Evolutionary conservation across 2,329 filamentous ascomycete genomes (phyloP), one percentile per base, ranked within the genome.

Genomic region (Pseudogymnoascus verrucosus): DNA sequence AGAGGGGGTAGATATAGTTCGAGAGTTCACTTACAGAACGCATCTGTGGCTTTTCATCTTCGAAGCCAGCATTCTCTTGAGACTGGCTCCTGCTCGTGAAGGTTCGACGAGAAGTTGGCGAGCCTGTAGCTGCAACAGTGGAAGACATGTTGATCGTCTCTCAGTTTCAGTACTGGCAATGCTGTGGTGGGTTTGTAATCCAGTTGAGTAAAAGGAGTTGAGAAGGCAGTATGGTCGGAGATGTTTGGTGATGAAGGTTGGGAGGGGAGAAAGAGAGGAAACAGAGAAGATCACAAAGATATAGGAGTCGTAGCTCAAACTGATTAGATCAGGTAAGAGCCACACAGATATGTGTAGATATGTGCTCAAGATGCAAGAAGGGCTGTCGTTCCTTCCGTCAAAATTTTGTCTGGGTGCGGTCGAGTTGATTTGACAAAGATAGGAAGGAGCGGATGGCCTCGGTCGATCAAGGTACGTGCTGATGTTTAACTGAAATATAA

Each of bases 81-180:
- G 75, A 73, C 60, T 72, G 65, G 47, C 69, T 74, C 69, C 74
- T 76, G 66, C 72, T 68, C 16, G 70, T 68, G 8, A 71, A 70
- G 28, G 71, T 65, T 28, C 74, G 78, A 65, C 75, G 76, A 62
- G 76, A 70, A 61, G 69, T 72, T 16, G 79, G 78, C 61, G 80
- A 80, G 54, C 77, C 78, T 23, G 76, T 76, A 26, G 76, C 75
- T 42, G 70, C 69, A 65, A 71, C 65, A 14, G 68, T 70, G 65
- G 72, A 70, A 70, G 78, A 78, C 78, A 80, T 81, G 64, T 65
- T 72, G 69, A 44, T 60, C 21, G 59, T 64, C 63, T 42, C 62
- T 57, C 37, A 19, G 28, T 57, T 57, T 28, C 28, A 57, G 23
- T 57, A 19, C 6, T 57, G 51, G 11, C 51, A 36, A 28, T 36